Evolutionary conservation across 1,139 yeast species (phyloP), one percentile per base, ranked within the genome.

Genomic region (Saccharomyces hybrid): DNA sequence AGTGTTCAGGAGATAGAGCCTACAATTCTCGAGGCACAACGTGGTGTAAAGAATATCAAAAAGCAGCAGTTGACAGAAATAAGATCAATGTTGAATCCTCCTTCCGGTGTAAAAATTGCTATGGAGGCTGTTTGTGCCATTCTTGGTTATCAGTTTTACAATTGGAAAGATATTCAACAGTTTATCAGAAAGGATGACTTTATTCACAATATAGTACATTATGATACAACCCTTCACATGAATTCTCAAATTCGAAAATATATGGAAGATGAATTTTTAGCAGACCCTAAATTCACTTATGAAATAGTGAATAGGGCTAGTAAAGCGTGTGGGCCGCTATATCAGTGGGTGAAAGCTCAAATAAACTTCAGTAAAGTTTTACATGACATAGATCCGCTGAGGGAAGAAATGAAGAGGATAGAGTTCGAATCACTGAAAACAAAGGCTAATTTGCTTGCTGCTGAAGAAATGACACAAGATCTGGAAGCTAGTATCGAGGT

Each of bases 281-380:
- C 84, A 0, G 73, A 84, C 54, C 79, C 84, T 0, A 86, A 81
- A 53, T 91, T 79, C 65, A 88, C 80, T 49, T 86, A 74, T 64
- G 93, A 86, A 54, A 73, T 86, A 0, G 96, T 88, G 0, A 82
- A 88, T 64, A 76, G 97, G 52, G 98, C 98, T 2, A 86, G 96
- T 71, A 89, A 88, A 65, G 97, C 98, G 0, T 90, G 97, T 74
- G 98, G 97, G 0, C 99, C 99, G 0, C 73, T 93, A 51, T 69
- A 88, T 29, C 85, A 84, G 59, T 93, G 99, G 99, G 95, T 90
- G 0, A 77, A 78, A 57, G 98, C 98, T 0, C 98, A 93, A 60
- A 76, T 90, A 26, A 74, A 77, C 4, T 91, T 86, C 64, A 80
- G 95, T 0, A 68, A 79, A 2, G 86, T 89, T 42, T 72, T 89